phyloP scores from a whole-genome alignment of 164 flowering plant genomes.

The Vitis rupestris region DNA sequence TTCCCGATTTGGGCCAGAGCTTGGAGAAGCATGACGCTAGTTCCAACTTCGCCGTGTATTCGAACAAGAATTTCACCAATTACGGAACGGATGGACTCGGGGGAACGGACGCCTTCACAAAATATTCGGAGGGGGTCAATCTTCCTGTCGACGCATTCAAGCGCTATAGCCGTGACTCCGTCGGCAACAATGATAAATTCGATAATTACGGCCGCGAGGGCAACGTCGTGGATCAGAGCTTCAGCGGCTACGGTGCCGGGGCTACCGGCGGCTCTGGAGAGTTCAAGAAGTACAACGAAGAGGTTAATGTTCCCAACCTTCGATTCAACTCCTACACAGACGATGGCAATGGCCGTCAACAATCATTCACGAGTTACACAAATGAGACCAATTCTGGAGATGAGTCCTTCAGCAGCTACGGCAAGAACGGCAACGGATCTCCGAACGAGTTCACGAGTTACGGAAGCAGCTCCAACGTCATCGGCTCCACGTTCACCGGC shows the following conservation, averaged over 20 bases:
- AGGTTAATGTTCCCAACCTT: conserved; percentile 42
- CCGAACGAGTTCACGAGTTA: conserved; percentile 43
- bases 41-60: conserved; percentile 42
- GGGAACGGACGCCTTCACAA: conserved; percentile 32
- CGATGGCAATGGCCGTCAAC: conserved; percentile 18
- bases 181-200: conserved; percentile 31
- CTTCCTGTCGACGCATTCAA: conserved; percentile 36
- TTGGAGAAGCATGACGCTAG: conserved; percentile 45
- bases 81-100: conserved; percentile 40
- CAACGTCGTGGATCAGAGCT: conserved; percentile 45
- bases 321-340: conserved; percentile 38
- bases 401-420: conserved; percentile 28
- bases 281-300: conserved; percentile 37
- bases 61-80: conserved; percentile 66
- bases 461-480: conserved; percentile 46
- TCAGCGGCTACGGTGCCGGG: conserved; percentile 33
- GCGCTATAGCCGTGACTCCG: conserved; percentile 36
- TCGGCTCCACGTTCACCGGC: conserved; percentile 46
- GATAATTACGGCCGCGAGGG: conserved; percentile 21
- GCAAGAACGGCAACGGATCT: conserved; percentile 38
- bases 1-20: conserved; percentile 52
- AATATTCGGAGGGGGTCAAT: conserved; percentile 32
- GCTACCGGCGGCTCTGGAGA: conserved; percentile 48
- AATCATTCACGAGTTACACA: conserved; percentile 25
- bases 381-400: conserved; percentile 25